phyloP scores from a whole-genome alignment of 768 basidiomycete species.

The Rossbeevera mucosa region DNA sequence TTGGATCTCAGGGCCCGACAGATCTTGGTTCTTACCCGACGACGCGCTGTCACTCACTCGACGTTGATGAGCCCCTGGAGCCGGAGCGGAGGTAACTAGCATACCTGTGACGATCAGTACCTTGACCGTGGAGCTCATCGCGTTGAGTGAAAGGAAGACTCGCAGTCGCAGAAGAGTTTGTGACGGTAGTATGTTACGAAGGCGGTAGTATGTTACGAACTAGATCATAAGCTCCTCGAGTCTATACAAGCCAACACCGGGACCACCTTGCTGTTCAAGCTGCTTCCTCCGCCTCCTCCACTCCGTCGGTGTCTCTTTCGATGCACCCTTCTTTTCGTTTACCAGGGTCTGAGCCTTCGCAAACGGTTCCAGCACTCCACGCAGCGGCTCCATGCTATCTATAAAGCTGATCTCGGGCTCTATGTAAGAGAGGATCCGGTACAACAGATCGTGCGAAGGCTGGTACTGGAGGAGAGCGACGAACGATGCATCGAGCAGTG shows the following conservation, averaged over 20 bases:
- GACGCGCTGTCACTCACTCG: constrained; percentile 69
- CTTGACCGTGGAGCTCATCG: constrained; percentile 18
- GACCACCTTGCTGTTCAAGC: constrained; percentile 47
- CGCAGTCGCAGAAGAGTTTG: neutral
- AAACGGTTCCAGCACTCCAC: constrained; percentile 62
- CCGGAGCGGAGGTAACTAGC: neutral
- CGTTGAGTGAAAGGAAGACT: neutral
- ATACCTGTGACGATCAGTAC: constrained; percentile 28
- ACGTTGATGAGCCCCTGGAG: neutral
- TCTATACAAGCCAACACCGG: constrained; percentile 62
- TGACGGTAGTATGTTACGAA: neutral
- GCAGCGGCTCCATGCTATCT: constrained; percentile 49
- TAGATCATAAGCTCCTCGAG: constrained; percentile 66
- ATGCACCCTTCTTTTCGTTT: constrained; percentile 36
- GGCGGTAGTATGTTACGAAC: neutral
- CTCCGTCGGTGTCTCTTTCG: constrained; percentile 36
- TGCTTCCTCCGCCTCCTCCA: constrained; percentile 52
- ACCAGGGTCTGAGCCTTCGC: constrained; percentile 47
- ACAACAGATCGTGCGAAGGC: constrained; percentile 53
- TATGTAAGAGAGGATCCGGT: constrained; percentile 45
- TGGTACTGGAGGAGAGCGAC: constrained; percentile 60
- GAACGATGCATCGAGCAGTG: constrained; percentile 68
- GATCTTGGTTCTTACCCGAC: constrained; percentile 45
- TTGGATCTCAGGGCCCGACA: constrained; percentile 61
- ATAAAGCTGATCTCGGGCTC: constrained; percentile 51